Percentiles rank a stretch among this genome's conserved stretches.
Conservation (phyloP, 257 asterid genomes). For the Petrea volubilis region DNA sequence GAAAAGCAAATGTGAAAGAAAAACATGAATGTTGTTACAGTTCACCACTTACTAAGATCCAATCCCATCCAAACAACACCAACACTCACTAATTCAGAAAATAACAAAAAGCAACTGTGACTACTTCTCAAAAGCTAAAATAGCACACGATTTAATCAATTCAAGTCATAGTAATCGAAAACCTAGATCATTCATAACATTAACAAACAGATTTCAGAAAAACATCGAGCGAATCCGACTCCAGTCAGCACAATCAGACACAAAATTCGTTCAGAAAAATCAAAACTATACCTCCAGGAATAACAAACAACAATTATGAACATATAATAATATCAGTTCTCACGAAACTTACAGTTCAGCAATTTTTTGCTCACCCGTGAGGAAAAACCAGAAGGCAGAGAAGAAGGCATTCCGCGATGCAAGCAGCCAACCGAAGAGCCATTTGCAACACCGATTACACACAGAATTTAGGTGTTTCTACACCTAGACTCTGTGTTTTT, state of each 20-base stretch:
- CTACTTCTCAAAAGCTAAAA: not conserved
- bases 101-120: not conserved
- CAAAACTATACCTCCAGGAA: not conserved
- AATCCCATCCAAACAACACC: not conserved
- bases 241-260: conserved; percentile 21
- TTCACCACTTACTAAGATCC: not conserved
- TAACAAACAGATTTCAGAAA: not conserved
- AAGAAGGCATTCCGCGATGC: conserved; percentile 27
- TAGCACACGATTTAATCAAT: not conserved
- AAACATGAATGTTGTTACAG: not conserved
- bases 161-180: not conserved
- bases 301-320: not conserved
- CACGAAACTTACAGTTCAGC: not conserved
- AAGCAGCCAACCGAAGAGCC: conserved; percentile 25
- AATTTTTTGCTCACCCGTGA: conserved; percentile 36
- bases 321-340: not conserved
- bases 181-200: not conserved
- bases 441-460: conserved; percentile 31
- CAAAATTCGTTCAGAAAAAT: not conserved
- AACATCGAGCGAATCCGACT: not conserved
- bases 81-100: conserved; percentile 4
- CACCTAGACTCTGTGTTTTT: not conserved
- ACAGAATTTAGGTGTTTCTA: not conserved
- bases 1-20: not conserved
- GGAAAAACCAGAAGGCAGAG: conserved; percentile 37